Percentiles rank a stretch among this genome's conserved stretches.
These are phyloP conservation scores for Thymus mandschuricus DNA, from an alignment of 257 asterid species.

Conservation along the genomic window DNA sequence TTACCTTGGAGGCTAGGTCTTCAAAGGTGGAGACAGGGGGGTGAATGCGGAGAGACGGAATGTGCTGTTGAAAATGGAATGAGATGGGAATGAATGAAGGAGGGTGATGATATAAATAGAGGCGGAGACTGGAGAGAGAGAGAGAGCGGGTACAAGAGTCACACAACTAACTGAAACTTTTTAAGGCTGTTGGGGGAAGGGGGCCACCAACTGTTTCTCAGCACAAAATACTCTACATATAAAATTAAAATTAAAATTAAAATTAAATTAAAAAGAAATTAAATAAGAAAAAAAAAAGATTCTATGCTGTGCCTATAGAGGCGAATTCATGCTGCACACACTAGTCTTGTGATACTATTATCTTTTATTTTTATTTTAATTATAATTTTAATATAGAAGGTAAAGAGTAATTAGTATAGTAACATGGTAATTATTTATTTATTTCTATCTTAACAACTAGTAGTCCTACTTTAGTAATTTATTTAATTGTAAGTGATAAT, in stretches of 20 bases:
- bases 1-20: conserved; percentile 22
- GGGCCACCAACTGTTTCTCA: conserved; percentile 37
- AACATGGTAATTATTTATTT: neutral
- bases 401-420: neutral
- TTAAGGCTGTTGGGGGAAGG: conserved; percentile 35
- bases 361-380: neutral
- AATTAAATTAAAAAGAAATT: neutral
- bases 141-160: neutral
- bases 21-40: conserved; percentile 1
- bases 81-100: conserved; percentile 25
- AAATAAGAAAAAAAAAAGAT: conserved; percentile 27
- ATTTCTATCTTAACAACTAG: neutral
- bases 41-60: neutral
- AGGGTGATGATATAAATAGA: conserved; percentile 46
- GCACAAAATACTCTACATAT: neutral
- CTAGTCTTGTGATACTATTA: neutral
- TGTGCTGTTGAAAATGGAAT: conserved; percentile 2
- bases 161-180: conserved; percentile 39
- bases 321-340: neutral
- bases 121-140: neutral
- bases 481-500: neutral
- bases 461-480: no score
- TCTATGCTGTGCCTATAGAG: conserved; percentile 24
- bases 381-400: neutral
- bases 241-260: neutral